Conservation (phyloP, 2,329 filamentous ascomycete species). For the Arthrobotrys iridis region DNA sequence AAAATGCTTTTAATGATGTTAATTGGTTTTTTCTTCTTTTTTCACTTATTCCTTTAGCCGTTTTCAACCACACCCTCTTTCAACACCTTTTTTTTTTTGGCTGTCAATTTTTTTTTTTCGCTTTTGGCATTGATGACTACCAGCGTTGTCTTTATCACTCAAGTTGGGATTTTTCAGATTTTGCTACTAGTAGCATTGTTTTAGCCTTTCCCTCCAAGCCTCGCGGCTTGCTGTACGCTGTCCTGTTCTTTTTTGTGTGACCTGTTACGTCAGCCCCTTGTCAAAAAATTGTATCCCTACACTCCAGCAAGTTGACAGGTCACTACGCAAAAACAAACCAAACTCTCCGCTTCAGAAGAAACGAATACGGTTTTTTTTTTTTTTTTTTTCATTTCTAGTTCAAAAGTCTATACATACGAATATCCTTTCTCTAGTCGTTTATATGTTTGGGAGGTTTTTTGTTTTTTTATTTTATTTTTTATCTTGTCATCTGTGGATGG, state of each 20-base stretch:
- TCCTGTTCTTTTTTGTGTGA: not conserved
- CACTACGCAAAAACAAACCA: too few relatives aligned
- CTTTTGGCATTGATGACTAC: not conserved
- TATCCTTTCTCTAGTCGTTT: too few relatives aligned
- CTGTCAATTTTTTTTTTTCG: slow-evolving; percentile 4
- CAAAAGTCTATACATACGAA: too few relatives aligned
- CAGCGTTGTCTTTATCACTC: not conserved
- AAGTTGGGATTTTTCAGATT: not conserved
- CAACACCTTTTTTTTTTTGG: too few relatives aligned
- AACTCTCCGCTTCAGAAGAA: too few relatives aligned
- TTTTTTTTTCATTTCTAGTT: too few relatives aligned
- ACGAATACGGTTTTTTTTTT: too few relatives aligned
- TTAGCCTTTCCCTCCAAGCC: not conserved
- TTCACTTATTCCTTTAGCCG: not conserved
- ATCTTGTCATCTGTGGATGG: too few relatives aligned
- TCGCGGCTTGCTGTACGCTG: not conserved
- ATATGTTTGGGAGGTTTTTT: too few relatives aligned
- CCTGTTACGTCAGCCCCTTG: not conserved
- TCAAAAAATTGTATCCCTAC: too few relatives aligned
- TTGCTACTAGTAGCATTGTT: slow-evolving; percentile 1
- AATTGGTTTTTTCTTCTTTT: slow-evolving; percentile 16
- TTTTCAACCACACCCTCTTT: not conserved
- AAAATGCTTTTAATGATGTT: slow-evolving; percentile 24
- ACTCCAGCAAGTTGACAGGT: too few relatives aligned
- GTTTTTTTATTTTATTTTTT: too few relatives aligned